Evolutionary conservation across 495 filamentous ascomycete genomes (phyloP).

Genomic region (Chaetomium tenue): DNA sequence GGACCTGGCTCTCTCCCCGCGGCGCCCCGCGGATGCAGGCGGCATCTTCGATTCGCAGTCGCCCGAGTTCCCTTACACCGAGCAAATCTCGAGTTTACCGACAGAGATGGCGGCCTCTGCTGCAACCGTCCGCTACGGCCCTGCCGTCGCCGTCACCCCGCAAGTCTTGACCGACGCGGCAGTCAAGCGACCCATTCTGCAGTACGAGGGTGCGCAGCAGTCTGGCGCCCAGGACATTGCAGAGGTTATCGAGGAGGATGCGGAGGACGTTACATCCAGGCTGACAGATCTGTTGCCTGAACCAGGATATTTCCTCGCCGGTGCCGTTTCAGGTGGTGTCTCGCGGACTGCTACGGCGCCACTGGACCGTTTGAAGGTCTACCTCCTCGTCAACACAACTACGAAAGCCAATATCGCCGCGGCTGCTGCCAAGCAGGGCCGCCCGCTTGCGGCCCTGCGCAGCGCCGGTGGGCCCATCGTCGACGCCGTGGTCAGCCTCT

Average conservation of each 20-base stretch:
- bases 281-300: conserved; percentile 57
- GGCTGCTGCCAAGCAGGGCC: conserved; percentile 68
- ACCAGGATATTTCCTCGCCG: conserved; percentile 96
- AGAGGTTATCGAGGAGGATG: conserved; percentile 32
- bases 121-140: conserved; percentile 21
- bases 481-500: conserved; percentile 70
- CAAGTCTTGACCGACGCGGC: conserved; percentile 22
- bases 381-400: conserved; percentile 88
- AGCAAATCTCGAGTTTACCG: conserved; percentile 14
- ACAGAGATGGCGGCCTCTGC: conserved; percentile 23
- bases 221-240: conserved; percentile 29
- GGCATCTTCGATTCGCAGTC: conserved; percentile 12
- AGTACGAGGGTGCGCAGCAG: conserved; percentile 27
- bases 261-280: conserved; percentile 42
- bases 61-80: conserved; percentile 12
- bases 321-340: conserved; percentile 85
- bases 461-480: conserved; percentile 65
- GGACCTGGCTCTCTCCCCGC: conserved; percentile 18
- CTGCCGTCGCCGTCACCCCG: conserved; percentile 14
- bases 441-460: conserved; percentile 62
- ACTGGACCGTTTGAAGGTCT: conserved; percentile 95
- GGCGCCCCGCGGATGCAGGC: conserved; percentile 11
- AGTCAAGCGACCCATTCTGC: conserved; percentile 15
- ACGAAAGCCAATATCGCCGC: conserved; percentile 55
- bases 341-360: conserved; percentile 93